phyloP scores from a whole-genome alignment of 2,329 filamentous ascomycete species.

The Clonostachys chloroleuca region DNA sequence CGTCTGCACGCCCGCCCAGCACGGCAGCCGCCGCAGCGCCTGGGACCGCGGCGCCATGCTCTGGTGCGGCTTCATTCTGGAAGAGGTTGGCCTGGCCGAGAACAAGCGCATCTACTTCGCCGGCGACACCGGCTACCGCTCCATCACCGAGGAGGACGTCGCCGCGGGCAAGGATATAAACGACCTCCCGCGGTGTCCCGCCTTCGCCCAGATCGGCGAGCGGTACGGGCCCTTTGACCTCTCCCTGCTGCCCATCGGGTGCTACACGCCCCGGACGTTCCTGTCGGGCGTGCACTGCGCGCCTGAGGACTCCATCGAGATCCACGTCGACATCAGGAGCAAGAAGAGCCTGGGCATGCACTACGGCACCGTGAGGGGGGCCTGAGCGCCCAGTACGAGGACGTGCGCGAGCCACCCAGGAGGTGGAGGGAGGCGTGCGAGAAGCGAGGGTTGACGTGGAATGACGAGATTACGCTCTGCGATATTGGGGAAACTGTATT shows the following conservation, averaged over 20 bases:
- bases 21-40: constrained; percentile 60
- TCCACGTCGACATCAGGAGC: constrained; percentile 75
- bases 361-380: constrained; percentile 56
- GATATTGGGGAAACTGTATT: constrained; percentile 64
- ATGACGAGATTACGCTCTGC: constrained; percentile 69
- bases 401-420: constrained; percentile 71
- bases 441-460: constrained; percentile 57
- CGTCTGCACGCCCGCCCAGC: constrained; percentile 74
- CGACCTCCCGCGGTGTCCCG: constrained; percentile 65
- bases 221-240: constrained; percentile 77
- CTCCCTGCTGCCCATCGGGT: constrained; percentile 82
- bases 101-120: constrained; percentile 73
- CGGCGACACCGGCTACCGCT: constrained; percentile 79
- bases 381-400: constrained; percentile 74
- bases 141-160: constrained; percentile 43
- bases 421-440: constrained; percentile 64
- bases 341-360: constrained; percentile 73
- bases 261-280: constrained; percentile 65
- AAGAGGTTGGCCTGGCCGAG: constrained; percentile 37
- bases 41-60: constrained; percentile 68
- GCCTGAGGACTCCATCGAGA: constrained; percentile 77
- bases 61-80: constrained; percentile 79
- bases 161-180: constrained; percentile 46
- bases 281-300: constrained; percentile 77
- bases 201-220: constrained; percentile 73